Evolutionary conservation across 2,329 filamentous ascomycete species (phyloP), one percentile per base, ranked within the genome.

Genomic region (Rutstroemia sp.): DNA sequence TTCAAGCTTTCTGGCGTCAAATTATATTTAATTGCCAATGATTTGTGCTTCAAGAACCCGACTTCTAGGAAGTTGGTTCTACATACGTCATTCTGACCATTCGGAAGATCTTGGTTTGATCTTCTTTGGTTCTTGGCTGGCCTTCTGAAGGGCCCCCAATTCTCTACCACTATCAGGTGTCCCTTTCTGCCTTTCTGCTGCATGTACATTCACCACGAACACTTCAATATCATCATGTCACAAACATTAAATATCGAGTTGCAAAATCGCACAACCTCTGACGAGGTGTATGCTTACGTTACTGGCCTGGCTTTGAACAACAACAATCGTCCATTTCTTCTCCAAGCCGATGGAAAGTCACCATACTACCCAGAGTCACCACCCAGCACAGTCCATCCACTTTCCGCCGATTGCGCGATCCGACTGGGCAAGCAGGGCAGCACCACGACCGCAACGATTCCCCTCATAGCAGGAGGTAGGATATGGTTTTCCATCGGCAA

Each of bases 401-500:
- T 89, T 16, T 70, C 71, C 2, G 75, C 72, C 34, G 75, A 90
- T 68, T 80, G 80, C 64, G 79, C 80, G 39, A 89, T 92, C 59
- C 69, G 74, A 1, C 73, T 91, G 5, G 86, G 86, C 14, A 73
- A 75, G 0, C 76, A 83, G 0, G 87, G 87, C 6, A 73, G 75
- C 45, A 80, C 78, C 0, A 79, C 74, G 27, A 80, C 75, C 2
- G 74, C 88, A 23, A 83, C 79, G 1, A 82, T 91, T 59, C 88
- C 88, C 10, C 83, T 83, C 58, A 76, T 90, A 25, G 84, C 80
- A 3, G 87, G 86, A 21, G 87, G 81, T 1, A 79, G 88, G 53
- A 81, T 91, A 68, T 92, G 86, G 83, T 87, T 89, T 70, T 82
- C 77, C 56, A 74, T 81, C 58, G 80, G 79, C 6, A 72, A 72